A percentile compares a stretch with the other conserved stretches of the same genome.
Conservation (phyloP, 441 rosid species). For the Theobroma grandiflorum region DNA sequence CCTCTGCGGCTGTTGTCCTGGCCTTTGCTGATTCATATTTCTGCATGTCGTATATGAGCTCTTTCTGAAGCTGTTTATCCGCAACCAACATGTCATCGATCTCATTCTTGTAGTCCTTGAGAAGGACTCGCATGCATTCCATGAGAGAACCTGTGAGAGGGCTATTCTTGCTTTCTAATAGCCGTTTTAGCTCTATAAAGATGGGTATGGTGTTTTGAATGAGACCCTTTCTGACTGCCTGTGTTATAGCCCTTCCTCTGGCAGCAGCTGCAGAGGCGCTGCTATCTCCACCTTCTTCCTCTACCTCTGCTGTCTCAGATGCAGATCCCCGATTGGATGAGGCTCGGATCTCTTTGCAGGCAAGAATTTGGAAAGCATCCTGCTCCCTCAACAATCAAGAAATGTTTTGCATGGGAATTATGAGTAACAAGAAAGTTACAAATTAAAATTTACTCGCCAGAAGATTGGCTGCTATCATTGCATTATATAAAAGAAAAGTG, state of each 20-base stretch:
- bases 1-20: constrained; percentile 60
- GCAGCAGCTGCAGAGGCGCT: constrained; percentile 59
- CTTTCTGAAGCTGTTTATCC: constrained; percentile 92
- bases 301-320: constrained; percentile 66
- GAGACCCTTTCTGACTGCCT: constrained; percentile 87
- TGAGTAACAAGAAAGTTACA: neutral
- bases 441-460: neutral
- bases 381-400: constrained; percentile 37
- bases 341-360: constrained; percentile 87
- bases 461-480: neutral
- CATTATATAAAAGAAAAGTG: neutral
- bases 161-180: constrained; percentile 91
- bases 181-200: constrained; percentile 92
- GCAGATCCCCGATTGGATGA: constrained; percentile 63
- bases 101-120: constrained; percentile 95
- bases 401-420: neutral
- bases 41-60: constrained; percentile 90
- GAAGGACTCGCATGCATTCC: constrained; percentile 89
- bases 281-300: constrained; percentile 60
- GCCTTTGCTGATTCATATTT: constrained; percentile 78
- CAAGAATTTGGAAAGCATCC: constrained; percentile 91
- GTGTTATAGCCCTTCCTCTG: constrained; percentile 88
- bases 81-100: constrained; percentile 91
- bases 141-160: constrained; percentile 93
- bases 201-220: constrained; percentile 95